A percentile compares a stretch with the other conserved stretches of the same genome.
Conservation (phyloP, 345 rosid genomes). For the Moricandia moricandioides region DNA sequence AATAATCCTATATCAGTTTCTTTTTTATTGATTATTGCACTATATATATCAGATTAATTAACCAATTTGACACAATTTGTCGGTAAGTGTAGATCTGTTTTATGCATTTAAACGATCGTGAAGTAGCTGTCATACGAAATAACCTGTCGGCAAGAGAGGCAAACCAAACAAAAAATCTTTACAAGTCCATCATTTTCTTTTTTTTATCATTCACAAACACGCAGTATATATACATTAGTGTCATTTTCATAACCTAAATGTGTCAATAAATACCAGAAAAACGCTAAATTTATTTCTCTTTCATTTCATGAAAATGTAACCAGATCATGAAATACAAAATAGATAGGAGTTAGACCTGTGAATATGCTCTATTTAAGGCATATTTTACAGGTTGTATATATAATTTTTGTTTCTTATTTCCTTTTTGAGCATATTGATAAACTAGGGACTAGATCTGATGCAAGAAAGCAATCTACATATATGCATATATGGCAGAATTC, state of each 20-base stretch:
- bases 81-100: conserved; percentile 4
- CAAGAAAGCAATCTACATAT: conserved; percentile 14
- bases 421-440: conserved; percentile 26
- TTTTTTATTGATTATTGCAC: neutral
- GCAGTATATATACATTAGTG: neutral
- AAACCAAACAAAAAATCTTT: conserved; percentile 9
- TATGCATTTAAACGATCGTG: conserved; percentile 24
- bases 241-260: conserved; percentile 24
- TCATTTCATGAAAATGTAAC: conserved; percentile 4
- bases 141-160: conserved; percentile 31
- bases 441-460: conserved; percentile 35
- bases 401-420: conserved; percentile 18
- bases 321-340: conserved; percentile 13
- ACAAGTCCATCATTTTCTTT: conserved; percentile 26
- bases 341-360: conserved; percentile 21
- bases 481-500: conserved; percentile 1
- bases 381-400: conserved; percentile 22
- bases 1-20: conserved; percentile 2
- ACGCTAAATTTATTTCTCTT: neutral
- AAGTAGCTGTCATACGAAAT: conserved; percentile 31
- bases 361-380: conserved; percentile 33
- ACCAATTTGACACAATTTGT: conserved; percentile 18
- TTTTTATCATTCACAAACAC: conserved; percentile 21
- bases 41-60: conserved; percentile 1
- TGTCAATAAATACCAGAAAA: conserved; percentile 25